phyloP scores from a whole-genome alignment of 2,329 filamentous ascomycete species.

The Cercospora sesami region DNA sequence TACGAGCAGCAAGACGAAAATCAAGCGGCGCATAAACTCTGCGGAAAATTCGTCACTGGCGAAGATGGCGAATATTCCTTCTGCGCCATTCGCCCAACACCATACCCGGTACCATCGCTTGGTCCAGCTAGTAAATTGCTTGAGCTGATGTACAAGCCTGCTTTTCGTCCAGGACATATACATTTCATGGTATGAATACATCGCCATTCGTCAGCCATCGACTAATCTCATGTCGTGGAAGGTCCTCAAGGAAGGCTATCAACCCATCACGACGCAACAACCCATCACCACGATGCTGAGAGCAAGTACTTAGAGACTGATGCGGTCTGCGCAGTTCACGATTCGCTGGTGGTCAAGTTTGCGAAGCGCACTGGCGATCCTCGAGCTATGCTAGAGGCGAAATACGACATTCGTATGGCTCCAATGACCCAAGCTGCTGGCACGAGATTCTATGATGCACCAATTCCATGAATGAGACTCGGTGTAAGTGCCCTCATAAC shows the following conservation, averaged over 20 bases:
- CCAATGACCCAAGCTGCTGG: not conserved
- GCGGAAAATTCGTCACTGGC: not conserved
- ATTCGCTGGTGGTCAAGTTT: not conserved
- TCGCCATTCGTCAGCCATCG: not conserved
- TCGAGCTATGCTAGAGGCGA: not conserved
- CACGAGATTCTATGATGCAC: not conserved
- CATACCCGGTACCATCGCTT: not conserved
- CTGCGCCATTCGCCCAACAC: not conserved
- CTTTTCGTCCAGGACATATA: not conserved
- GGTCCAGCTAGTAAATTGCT: not conserved
- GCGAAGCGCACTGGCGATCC: not conserved
- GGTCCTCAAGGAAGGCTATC: not conserved
- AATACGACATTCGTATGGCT: not conserved
- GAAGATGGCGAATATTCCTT: not conserved
- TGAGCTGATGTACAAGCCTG: not conserved
- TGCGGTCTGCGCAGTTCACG: not conserved
- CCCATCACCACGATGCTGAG: not conserved
- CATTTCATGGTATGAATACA: not conserved
- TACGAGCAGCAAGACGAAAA: not conserved
- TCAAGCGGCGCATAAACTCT: not conserved
- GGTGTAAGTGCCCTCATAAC: not conserved
- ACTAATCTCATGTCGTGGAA: not conserved
- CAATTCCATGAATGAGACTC: not conserved
- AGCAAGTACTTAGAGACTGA: not conserved
- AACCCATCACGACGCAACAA: not conserved